These are phyloP conservation scores for Bipolaris sorokiniana DNA, from an alignment of 2,329 filamentous ascomycete genomes.

Conservation along the genomic window DNA sequence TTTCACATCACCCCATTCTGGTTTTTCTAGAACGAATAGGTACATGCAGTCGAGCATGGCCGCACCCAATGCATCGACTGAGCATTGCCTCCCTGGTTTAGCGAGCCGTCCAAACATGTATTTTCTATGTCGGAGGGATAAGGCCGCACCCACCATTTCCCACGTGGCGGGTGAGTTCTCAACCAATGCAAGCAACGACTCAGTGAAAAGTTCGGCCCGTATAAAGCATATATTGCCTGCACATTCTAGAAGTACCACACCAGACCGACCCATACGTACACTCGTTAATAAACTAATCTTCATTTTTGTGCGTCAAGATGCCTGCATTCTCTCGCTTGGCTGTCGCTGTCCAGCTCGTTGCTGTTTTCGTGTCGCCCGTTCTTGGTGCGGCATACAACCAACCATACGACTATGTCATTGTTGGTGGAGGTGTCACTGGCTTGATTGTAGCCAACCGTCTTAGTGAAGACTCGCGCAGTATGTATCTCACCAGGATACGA, in stretches of 20 bases:
- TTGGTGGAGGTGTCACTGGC: slow-evolving; percentile 41
- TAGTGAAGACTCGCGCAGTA: slow-evolving; percentile 33
- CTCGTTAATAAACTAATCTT: slow-evolving; percentile 21
- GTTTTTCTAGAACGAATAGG: slow-evolving; percentile 6
- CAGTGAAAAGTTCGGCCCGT: slow-evolving; percentile 12
- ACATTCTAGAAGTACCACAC: slow-evolving; percentile 5
- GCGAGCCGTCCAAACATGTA: slow-evolving; percentile 3
- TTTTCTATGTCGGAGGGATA: slow-evolving; percentile 5
- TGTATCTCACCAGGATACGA: background rate
- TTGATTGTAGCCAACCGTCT: slow-evolving; percentile 39
- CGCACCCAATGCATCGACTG: slow-evolving; percentile 7
- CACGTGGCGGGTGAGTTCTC: slow-evolving; percentile 18
- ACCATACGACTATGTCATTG: slow-evolving; percentile 42
- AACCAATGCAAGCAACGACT: slow-evolving; percentile 19
- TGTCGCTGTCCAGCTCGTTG: slow-evolving; percentile 32
- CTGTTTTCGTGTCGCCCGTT: slow-evolving; percentile 29
- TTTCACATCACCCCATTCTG: background rate
- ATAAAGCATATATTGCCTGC: slow-evolving; percentile 27
- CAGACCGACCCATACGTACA: slow-evolving; percentile 13
- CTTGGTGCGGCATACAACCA: slow-evolving; percentile 18
- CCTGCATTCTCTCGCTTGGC: slow-evolving; percentile 35
- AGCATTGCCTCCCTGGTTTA: background rate
- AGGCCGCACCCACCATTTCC: slow-evolving; percentile 19
- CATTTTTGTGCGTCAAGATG: slow-evolving; percentile 25
- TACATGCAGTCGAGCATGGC: background rate